Conservation (phyloP, 495 filamentous ascomycete species). For the Xylaria castorea region DNA sequence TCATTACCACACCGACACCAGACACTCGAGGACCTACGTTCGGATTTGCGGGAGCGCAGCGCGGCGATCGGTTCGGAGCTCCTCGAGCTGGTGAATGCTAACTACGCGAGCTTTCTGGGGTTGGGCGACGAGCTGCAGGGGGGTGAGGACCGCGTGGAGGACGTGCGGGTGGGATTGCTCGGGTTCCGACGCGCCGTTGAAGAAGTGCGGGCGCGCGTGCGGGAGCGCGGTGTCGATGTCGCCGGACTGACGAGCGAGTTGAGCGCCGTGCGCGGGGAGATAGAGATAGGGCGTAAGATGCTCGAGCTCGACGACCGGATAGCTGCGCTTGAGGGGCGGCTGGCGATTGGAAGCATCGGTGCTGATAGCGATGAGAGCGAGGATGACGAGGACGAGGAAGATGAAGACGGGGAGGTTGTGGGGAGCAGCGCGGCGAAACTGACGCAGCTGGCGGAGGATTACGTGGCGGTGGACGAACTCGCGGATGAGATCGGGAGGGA, state of each 20-base stretch:
- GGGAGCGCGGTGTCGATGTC: constrained; percentile 54
- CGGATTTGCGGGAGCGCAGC: constrained; percentile 79
- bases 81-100: constrained; percentile 89
- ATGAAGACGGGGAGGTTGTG: constrained; percentile 38
- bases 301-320: constrained; percentile 74
- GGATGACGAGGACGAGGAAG: constrained; percentile 43
- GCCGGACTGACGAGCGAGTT: constrained; percentile 51
- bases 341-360: constrained; percentile 54
- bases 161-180: constrained; percentile 84
- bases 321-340: constrained; percentile 73
- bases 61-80: constrained; percentile 81
- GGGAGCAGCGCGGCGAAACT: constrained; percentile 53
- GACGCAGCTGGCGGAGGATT: constrained; percentile 51
- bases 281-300: constrained; percentile 67
- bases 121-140: constrained; percentile 82
- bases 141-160: constrained; percentile 90
- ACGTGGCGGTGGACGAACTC: constrained; percentile 47
- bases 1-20: constrained; percentile 86
- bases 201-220: constrained; percentile 57
- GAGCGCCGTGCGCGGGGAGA: constrained; percentile 44
- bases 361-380: constrained; percentile 44
- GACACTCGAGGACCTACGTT: constrained; percentile 90
- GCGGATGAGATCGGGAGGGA: constrained; percentile 51
- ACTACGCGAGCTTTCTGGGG: constrained; percentile 88
- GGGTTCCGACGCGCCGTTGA: constrained; percentile 82